Evolutionary conservation across 1,284 basidiomycete genomes (phyloP), one percentile per base, ranked within the genome.

Genomic region (Fomitopsis pinicola): DNA sequence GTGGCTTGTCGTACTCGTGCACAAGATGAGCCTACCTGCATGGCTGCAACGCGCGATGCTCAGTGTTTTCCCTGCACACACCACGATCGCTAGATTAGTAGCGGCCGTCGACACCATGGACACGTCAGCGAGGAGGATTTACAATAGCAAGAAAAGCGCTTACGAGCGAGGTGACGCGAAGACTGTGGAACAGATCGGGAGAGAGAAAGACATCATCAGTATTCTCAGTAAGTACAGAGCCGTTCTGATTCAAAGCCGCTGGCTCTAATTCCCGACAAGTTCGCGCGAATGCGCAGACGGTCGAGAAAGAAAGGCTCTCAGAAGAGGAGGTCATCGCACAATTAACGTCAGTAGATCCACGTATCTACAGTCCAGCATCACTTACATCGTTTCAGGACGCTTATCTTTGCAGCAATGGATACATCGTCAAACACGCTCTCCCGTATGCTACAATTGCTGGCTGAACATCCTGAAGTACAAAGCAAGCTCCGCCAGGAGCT

Each of bases 321-420:
- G 72, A 74, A 52, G 66, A 68, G 14, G 73, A 73, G 60, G 57
- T 76, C 15, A 64, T 74, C 33, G 73, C 69, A 2, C 74, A 75
- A 50, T 71, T 75, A 66, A 70, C 71, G 75, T 75, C 40, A 55
- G 68, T 67, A 7, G 35, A 7, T 36, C 10, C 35, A 36, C 2
- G 6, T 12, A 12, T 36, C 10, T 36, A 6, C 22, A 22, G 35
- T 12, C 10, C 6, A 7, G 35, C 10, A 36, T 12, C 10, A 14
- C 42, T 22, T 12, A 45, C 15, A 2, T 22, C 15, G 42, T 9
- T 17, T 45, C 17, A 45, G 17, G 22, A 45, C 42, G 15, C 62
- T 68, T 54, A 60, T 69, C 9, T 68, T 70, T 36, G 68, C 68
- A 4, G 68, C 61, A 0, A 69, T 64, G 59, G 66, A 69, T 59